Evolutionary conservation across 1,284 basidiomycete genomes (phyloP), one percentile per base, ranked within the genome.

Genomic region (Puccinia novopanici): DNA sequence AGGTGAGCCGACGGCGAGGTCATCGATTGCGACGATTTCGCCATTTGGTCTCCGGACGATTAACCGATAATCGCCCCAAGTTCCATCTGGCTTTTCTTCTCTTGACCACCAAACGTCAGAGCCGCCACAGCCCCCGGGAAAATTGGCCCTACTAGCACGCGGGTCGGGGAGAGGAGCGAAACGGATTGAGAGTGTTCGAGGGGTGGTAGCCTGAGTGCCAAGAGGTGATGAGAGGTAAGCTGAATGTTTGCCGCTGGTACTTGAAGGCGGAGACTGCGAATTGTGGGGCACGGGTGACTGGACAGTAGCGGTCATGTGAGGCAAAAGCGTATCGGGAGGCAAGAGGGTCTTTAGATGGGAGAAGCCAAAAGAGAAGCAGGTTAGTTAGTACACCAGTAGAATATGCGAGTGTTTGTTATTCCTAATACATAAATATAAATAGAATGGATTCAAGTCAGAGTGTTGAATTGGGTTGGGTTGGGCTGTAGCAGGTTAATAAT

Each of bases 91-190:
- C 42, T 59, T 50, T 6, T 50, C 40, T 30, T 79, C 76, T 27
- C 52, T 57, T 24, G 50, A 45, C 61, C 65, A 70, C 50, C 67
- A 59, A 24, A 71, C 37, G 42, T 79, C 67, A 37, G 37, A 40
- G 19, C 37, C 52, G 17, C 70, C 70, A 52, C 8, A 52, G 10
- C 52, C 45, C 3, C 70, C 52, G 30, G 70, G 70, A 40, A 55
- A 6, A n/a, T 27, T 70, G 24, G 65, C 54, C 17, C 54, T 40
- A 42, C 50, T 57, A 24, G 65, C 54, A 17, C 67, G 65, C n/a
- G 67, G 76, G 55, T 79, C 76, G 55, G 76, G 67, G 3, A 79
- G 67, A 22, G 76, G 76, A n/a, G 76, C 76, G 30, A 79, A 79
- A 27, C 67, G 50, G 27, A 79, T 79, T 34, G 65, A 70, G 1